These are phyloP conservation scores for Aspergillus puulaauensis DNA, from an alignment of 2,329 filamentous ascomycete species.

Conservation along the genomic window DNA sequence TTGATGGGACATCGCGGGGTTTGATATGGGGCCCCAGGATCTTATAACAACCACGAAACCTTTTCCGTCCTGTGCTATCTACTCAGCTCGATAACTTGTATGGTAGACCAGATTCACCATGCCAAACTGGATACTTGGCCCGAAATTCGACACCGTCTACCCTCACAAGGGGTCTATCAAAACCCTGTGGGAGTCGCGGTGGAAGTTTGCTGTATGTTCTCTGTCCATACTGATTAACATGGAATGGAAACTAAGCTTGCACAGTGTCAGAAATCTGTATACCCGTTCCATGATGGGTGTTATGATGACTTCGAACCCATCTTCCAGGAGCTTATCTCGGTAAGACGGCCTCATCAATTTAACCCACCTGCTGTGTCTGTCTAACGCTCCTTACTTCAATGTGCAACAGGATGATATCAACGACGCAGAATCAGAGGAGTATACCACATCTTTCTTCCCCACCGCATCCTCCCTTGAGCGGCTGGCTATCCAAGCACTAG, in stretches of 20 bases:
- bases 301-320: slow-evolving; percentile 69
- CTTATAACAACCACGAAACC: too few species aligned
- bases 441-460: slow-evolving; percentile 63
- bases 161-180: slow-evolving; percentile 63
- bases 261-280: slow-evolving; percentile 61
- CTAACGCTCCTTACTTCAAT: too few species aligned
- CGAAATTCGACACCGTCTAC: slow-evolving; percentile 48
- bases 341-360: too few species aligned
- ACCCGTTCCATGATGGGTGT: slow-evolving; percentile 72
- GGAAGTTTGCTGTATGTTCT: slow-evolving; percentile 62
- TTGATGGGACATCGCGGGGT: too few species aligned
- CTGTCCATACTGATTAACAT: neutral
- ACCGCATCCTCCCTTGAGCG: slow-evolving; percentile 50
- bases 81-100: too few species aligned
- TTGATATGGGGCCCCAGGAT: too few species aligned
- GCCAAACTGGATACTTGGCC: slow-evolving; percentile 39
- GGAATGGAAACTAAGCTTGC: neutral
- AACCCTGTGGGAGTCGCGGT: slow-evolving; percentile 73
- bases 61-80: too few species aligned
- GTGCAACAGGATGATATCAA: slow-evolving; percentile 52
- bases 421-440: slow-evolving; percentile 64
- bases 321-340: slow-evolving; percentile 56
- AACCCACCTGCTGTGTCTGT: slow-evolving; percentile 43
- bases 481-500: slow-evolving; percentile 55
- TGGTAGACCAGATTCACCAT: too few species aligned